These are phyloP conservation scores for Candida smagusa DNA, from an alignment of 1,139 yeast species.

Conservation along the genomic window DNA sequence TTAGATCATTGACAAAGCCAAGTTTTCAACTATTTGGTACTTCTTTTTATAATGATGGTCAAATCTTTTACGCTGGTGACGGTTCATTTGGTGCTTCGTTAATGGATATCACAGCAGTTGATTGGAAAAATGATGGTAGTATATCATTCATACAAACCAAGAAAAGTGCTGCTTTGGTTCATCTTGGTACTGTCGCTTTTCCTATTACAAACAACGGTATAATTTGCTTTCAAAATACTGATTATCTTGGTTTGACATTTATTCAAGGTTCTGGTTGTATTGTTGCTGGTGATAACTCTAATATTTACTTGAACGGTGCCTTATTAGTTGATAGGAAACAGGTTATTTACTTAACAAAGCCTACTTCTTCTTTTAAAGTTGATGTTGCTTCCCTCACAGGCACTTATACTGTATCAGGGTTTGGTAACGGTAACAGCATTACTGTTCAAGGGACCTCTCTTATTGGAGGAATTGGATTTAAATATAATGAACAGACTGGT, in stretches of 20 bases:
- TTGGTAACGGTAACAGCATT: conserved; percentile 27
- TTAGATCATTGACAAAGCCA: conserved; percentile 14
- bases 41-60: conserved; percentile 26
- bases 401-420: conserved; percentile 25
- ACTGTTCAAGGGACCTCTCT: conserved; percentile 15
- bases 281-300: conserved; percentile 8
- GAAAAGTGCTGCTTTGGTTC: conserved; percentile 17
- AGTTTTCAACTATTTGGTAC: conserved; percentile 17
- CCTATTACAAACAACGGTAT: conserved; percentile 16
- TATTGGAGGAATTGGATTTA: conserved; percentile 9
- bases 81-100: conserved; percentile 19
- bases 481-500: conserved; percentile 15
- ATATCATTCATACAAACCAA: conserved; percentile 21
- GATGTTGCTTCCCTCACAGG: conserved; percentile 15
- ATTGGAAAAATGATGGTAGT: conserved; percentile 27
- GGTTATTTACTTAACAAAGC: conserved; percentile 12
- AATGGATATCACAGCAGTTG: conserved; percentile 18
- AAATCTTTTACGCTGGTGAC: conserved; percentile 25
- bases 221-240: conserved; percentile 14
- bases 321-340: conserved; percentile 10
- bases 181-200: conserved; percentile 18
- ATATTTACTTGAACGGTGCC: conserved; percentile 8
- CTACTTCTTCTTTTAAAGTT: conserved; percentile 11
- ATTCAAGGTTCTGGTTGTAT: conserved; percentile 16
- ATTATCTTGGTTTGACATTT: conserved; percentile 10